Evolutionary conservation across 2,329 filamentous ascomycete genomes (phyloP).

Genomic region (Epichloe gansuensis): DNA sequence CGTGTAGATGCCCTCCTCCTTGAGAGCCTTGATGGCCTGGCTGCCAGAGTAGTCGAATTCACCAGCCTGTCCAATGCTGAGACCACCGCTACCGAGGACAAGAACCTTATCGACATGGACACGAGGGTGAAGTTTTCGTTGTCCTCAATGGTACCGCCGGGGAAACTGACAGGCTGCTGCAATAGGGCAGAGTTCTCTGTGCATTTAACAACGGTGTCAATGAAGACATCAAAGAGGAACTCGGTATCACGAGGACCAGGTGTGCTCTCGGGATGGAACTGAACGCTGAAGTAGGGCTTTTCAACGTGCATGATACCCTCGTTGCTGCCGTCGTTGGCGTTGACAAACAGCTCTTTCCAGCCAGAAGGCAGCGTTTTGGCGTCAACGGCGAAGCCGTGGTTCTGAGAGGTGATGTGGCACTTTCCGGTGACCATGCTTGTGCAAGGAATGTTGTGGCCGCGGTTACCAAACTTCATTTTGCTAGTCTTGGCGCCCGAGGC

Average conservation of each 20-base stretch:
- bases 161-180: constrained; percentile 67
- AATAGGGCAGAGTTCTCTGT: constrained; percentile 56
- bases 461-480: constrained; percentile 99
- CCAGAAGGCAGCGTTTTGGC: constrained; percentile 58
- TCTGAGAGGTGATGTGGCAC: constrained; percentile 98
- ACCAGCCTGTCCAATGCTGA: constrained; percentile 94
- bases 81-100: constrained; percentile 83
- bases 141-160: constrained; percentile 69
- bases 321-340: constrained; percentile 96
- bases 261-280: constrained; percentile 96
- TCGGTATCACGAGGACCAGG: constrained; percentile 93
- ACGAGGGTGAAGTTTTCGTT: constrained; percentile 64
- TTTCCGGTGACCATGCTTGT: constrained; percentile 90
- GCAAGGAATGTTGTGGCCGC: constrained; percentile 96
- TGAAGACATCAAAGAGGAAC: constrained; percentile 94
- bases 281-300: constrained; percentile 95
- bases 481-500: constrained; percentile 80
- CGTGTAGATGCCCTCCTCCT: constrained; percentile 96
- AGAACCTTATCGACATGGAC: constrained; percentile 90
- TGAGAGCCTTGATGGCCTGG: constrained; percentile 95
- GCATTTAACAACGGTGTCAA: constrained; percentile 67
- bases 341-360: constrained; percentile 94
- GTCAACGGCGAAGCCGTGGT: constrained; percentile 93
- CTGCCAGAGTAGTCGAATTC: constrained; percentile 98
- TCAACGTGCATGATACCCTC: constrained; percentile 85